Conservation (phyloP, 441 rosid genomes). For the Pelargonium myrrhifolium region DNA sequence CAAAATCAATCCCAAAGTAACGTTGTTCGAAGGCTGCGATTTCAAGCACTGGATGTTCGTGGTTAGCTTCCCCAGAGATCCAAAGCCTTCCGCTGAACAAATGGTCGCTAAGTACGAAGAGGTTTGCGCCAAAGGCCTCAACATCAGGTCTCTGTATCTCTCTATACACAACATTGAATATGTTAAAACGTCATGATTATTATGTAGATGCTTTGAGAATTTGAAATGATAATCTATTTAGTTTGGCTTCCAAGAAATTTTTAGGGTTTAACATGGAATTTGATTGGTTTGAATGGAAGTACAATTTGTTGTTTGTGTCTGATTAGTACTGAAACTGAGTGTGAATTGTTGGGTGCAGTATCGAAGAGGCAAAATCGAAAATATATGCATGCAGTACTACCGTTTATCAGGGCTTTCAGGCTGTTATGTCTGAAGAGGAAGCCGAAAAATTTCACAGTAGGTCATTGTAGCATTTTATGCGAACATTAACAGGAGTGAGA, state of each 20-base stretch:
- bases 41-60: slow-evolving; percentile 71
- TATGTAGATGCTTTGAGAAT: too few species aligned
- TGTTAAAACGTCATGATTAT: not conserved
- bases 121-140: slow-evolving; percentile 59
- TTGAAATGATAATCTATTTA: too few species aligned
- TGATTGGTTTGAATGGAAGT: too few species aligned
- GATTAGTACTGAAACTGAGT: too few species aligned
- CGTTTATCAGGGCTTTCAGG: not conserved
- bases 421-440: slow-evolving; percentile 24
- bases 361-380: not conserved
- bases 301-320: too few species aligned
- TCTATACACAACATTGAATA: not conserved
- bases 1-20: slow-evolving; percentile 52
- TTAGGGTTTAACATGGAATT: too few species aligned
- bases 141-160: slow-evolving; percentile 33
- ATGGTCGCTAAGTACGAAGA: slow-evolving; percentile 61
- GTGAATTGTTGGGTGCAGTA: not conserved
- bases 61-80: slow-evolving; percentile 55
- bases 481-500: not conserved
- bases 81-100: slow-evolving; percentile 43
- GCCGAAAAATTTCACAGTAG: slow-evolving; percentile 64
- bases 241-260: too few species aligned
- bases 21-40: slow-evolving; percentile 73
- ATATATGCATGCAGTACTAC: not conserved
- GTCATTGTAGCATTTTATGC: not conserved